These are phyloP conservation scores for Ogataea corticis DNA, from an alignment of 805 yeast genomes.

Conservation along the genomic window DNA sequence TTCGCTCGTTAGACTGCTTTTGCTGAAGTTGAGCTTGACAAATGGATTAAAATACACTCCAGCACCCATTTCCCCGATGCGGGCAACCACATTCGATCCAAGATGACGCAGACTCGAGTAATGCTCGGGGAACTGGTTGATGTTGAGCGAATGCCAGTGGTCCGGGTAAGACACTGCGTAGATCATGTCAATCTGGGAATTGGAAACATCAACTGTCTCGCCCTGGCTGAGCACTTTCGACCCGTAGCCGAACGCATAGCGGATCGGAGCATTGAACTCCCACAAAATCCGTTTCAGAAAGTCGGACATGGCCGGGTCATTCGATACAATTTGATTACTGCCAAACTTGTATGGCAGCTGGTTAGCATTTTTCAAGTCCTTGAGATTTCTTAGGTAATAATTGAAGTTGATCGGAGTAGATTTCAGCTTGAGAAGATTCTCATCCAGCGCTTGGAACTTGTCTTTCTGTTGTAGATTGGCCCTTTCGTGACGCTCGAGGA, in stretches of 20 bases:
- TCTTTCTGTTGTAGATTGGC: slow-evolving; percentile 25
- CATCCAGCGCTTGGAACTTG: slow-evolving; percentile 29
- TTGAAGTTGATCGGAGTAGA: slow-evolving; percentile 37
- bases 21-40: slow-evolving; percentile 51
- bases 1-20: slow-evolving; percentile 34
- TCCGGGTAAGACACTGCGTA: slow-evolving; percentile 74
- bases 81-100: slow-evolving; percentile 59
- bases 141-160: slow-evolving; percentile 76
- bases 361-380: slow-evolving; percentile 35
- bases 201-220: slow-evolving; percentile 31
- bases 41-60: slow-evolving; percentile 95
- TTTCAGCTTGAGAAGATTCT: slow-evolving; percentile 31
- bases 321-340: slow-evolving; percentile 53
- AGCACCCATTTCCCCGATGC: slow-evolving; percentile 71
- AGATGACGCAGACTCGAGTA: slow-evolving; percentile 67
- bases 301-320: slow-evolving; percentile 42
- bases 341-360: slow-evolving; percentile 61
- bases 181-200: slow-evolving; percentile 82
- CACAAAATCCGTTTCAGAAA: slow-evolving; percentile 51
- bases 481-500: slow-evolving; percentile 18
- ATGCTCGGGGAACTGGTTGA: slow-evolving; percentile 67
- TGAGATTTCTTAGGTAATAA: slow-evolving; percentile 34
- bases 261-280: slow-evolving; percentile 68
- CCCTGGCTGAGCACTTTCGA: slow-evolving; percentile 89
- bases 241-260: slow-evolving; percentile 90